Evolutionary conservation across 345 rosid species (phyloP), one percentile per base, ranked within the genome.

Genomic region (Rubroshorea leprosula): DNA sequence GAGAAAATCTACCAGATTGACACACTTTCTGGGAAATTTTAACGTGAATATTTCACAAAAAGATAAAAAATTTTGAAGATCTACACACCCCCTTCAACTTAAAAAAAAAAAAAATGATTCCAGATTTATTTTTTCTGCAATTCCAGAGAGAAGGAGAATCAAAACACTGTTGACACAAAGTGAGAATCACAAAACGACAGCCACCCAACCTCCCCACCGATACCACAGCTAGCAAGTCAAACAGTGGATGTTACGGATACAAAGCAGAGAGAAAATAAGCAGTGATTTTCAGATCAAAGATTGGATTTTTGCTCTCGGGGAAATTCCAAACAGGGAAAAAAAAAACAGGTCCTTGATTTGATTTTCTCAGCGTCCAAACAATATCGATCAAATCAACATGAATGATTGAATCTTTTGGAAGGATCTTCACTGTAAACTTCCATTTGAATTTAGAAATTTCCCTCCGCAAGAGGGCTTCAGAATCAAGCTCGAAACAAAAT

Each of bases 141-240:
- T 57, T 54, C 46, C 49, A 58, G 26, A 39, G 24, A 56, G 55
- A 48, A 16, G 17, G 48, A 58, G 63, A 31, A 58, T 51, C 49
- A 19, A 2, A 54, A 52, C 65, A 57, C 62, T 70, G 63, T 54
- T 45, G 29, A 50, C 63, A 55, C 23, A 22, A 52, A 56, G 65
- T 17, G 41, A 15, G 54, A 49, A 51, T 23, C 17, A 51, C 65
- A 22, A 63, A 62, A 17, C 17, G 24, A 53, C 68, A 60, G 62
- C 46, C 48, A 55, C 47, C 58, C 41, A 22, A 49, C 29, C 63
- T 46, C 23, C 45, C 29, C 48, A 60, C 41, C n/a, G 41, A 46
- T 20, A 25, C 56, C 69, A 49, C 27, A 61, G 56, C 70, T 51
- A 63, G 66, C 65, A 51, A 63, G 74, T 69, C 76, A 80, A 74